Evolutionary conservation across 805 yeast species (phyloP).

Genomic region (Kazachstania taianensis): DNA sequence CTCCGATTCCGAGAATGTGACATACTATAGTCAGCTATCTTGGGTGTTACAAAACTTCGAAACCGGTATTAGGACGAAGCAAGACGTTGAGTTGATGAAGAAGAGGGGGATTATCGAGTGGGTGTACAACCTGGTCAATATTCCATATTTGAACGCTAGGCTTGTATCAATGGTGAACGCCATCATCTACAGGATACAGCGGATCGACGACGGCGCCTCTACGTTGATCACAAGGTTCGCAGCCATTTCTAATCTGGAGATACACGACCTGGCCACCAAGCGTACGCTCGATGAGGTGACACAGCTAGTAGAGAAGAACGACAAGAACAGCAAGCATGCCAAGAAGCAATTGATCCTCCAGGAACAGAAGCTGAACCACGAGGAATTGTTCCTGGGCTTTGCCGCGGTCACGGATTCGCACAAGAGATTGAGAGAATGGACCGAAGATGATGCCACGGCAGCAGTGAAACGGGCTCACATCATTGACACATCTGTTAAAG

Average conservation of each 20-base stretch:
- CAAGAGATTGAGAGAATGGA: slow-evolving; percentile 57
- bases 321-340: slow-evolving; percentile 11
- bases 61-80: slow-evolving; percentile 35
- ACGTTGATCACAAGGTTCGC: slow-evolving; percentile 51
- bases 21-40: slow-evolving; percentile 45
- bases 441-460: slow-evolving; percentile 39
- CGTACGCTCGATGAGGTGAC: slow-evolving; percentile 9
- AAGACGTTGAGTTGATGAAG: slow-evolving; percentile 46
- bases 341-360: slow-evolving; percentile 31
- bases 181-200: slow-evolving; percentile 39
- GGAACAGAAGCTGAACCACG: slow-evolving; percentile 35
- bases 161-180: slow-evolving; percentile 33
- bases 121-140: slow-evolving; percentile 42
- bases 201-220: slow-evolving; percentile 49
- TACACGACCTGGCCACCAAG: slow-evolving; percentile 8
- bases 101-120: slow-evolving; percentile 57
- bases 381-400: slow-evolving; percentile 19
- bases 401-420: slow-evolving; percentile 30
- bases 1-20: slow-evolving; percentile 24
- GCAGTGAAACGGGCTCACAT: too few relatives aligned
- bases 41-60: slow-evolving; percentile 55
- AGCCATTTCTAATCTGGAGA: slow-evolving; percentile 33
- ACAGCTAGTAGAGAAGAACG: slow-evolving; percentile 5
- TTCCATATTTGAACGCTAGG: slow-evolving; percentile 38
- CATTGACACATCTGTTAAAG: too few relatives aligned